These are phyloP conservation scores for Tuber brumale DNA, from an alignment of 495 filamentous ascomycete species.

Conservation along the genomic window DNA sequence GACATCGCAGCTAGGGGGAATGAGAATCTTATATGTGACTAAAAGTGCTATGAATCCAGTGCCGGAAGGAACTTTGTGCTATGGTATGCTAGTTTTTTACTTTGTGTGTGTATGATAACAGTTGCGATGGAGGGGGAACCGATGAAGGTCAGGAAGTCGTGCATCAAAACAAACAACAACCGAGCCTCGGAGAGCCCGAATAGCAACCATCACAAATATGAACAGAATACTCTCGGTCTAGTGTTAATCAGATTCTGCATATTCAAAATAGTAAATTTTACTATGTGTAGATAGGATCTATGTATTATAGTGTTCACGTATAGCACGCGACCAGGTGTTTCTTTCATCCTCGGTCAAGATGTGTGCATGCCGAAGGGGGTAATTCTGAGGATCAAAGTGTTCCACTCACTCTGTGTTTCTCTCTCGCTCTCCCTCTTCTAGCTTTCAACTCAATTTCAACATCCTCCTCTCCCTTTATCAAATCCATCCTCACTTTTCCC, in stretches of 20 bases:
- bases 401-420: constrained; percentile 6
- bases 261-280: not conserved
- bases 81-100: not conserved
- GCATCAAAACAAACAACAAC: constrained; percentile 33
- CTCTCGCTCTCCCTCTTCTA: constrained; percentile 6
- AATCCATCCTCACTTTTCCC: not conserved
- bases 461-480: not conserved
- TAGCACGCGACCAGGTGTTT: constrained; percentile 37
- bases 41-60: not conserved
- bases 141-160: not conserved
- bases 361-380: constrained; percentile 8
- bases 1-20: constrained; percentile 49
- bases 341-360: constrained; percentile 23
- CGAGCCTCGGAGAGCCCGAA: not conserved
- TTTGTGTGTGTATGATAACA: constrained; percentile 8
- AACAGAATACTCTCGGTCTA: constrained; percentile 7
- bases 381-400: constrained; percentile 18
- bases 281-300: not conserved
- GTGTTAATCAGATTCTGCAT: not conserved
- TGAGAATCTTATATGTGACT: constrained; percentile 1
- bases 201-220: constrained; percentile 18
- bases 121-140: constrained; percentile 6
- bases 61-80: not conserved
- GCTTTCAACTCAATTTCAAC: not conserved
- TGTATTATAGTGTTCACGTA: constrained; percentile 14